phyloP scores from a whole-genome alignment of 2,329 filamentous ascomycete genomes.

The Cyphellophora europaea region DNA sequence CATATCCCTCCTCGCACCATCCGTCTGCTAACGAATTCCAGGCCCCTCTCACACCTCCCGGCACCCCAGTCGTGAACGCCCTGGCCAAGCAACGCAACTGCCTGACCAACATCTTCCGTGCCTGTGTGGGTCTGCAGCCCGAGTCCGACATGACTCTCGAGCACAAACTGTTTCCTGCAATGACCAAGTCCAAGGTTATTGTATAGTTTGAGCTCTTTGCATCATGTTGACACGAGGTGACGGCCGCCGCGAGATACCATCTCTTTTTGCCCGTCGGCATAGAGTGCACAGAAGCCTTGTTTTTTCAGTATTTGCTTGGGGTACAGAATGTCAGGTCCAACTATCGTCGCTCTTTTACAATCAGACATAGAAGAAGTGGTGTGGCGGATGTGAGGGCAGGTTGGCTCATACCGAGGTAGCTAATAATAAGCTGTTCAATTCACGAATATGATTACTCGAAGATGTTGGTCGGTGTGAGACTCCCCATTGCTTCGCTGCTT shows the following conservation, averaged over 20 bases:
- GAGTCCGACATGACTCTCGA: slow-evolving; percentile 99
- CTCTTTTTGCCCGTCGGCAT: neutral
- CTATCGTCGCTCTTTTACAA: no score
- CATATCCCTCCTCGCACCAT: neutral
- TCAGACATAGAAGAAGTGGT: no score
- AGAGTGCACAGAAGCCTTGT: slow-evolving; percentile 2
- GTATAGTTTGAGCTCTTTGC: neutral
- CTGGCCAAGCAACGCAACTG: slow-evolving; percentile 92
- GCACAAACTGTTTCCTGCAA: slow-evolving; percentile 85
- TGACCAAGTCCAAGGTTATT: neutral
- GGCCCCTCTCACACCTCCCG: slow-evolving; percentile 86
- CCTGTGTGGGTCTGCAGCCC: slow-evolving; percentile 90
- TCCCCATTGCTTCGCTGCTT: no score
- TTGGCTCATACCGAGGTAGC: no score
- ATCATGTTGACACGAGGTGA: slow-evolving; percentile 1
- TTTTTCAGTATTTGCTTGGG: neutral
- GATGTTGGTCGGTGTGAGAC: no score
- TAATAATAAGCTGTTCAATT: no score
- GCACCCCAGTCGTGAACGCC: slow-evolving; percentile 90
- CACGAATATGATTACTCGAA: no score
- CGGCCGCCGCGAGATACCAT: neutral
- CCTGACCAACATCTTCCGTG: slow-evolving; percentile 96
- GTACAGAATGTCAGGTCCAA: no score
- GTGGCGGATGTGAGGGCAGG: no score
- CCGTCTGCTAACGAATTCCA: slow-evolving; percentile 27